Base-by-base conservation (phyloP, 495 filamentous ascomycete species). In the Neurospora sp. region DNA sequence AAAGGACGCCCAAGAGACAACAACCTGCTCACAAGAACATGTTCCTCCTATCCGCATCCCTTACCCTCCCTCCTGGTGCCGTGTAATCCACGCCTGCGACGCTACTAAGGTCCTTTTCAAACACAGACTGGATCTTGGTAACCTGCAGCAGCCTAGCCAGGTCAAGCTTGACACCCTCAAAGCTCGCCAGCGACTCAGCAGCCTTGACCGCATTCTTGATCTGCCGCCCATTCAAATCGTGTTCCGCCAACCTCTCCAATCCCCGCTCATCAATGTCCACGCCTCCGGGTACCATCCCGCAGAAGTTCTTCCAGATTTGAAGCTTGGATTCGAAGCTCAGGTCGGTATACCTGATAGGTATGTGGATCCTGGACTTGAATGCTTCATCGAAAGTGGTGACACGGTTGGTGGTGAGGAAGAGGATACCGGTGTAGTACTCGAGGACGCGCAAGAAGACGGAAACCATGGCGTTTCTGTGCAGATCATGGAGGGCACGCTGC, bases 121-220 rank as follows among this genome's bases (percentile, higher is more conserved):
- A 82, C 46, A 75, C 73, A n/a, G 73, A 72, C 73, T 81, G 78
- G 44, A 82, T 80, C 74, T 78, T 79, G 39, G 75, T 75, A 3
- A 82, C 75, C 59, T 79, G 77, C 71, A 76, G 39, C 59, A 83
- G 72, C 77, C 80, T 79, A 9, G 72, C 71, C 37, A 79, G 71
- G 42, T 80, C 78, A 0, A 83, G 68, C 68, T 75, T 74, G 5
- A 73, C 75, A 7, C 72, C 70, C 31, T 81, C 77, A 72, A 79
- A 82, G 6, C 76, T 75, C 7, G 81, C 81, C 68, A 83, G 74
- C 42, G 76, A 78, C 72, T 81, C 77, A 5, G 87, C 87, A 4
- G 84, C 87, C 81, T 89, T 89, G 71, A 91, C 76, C 16, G 87
- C 80, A 76, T 90, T 91, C 82, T 89, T 88, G 76, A 91, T 91